These are phyloP conservation scores for Begonia peltatifolia DNA, from an alignment of 306 rosid genomes.

Conservation along the genomic window DNA sequence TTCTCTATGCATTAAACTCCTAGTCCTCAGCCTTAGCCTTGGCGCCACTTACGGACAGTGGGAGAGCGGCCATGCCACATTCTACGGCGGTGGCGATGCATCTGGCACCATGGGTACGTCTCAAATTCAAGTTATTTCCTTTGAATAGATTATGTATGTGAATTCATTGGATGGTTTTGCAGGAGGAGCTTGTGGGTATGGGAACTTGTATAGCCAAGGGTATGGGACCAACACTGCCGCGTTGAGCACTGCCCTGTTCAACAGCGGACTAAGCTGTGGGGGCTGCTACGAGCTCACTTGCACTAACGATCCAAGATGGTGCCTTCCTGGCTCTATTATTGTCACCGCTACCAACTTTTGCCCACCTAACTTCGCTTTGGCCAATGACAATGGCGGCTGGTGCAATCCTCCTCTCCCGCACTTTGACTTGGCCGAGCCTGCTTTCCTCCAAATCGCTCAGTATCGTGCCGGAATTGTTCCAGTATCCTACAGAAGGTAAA, in stretches of 20 bases:
- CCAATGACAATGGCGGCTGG: conserved; percentile 94
- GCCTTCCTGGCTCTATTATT: conserved; percentile 51
- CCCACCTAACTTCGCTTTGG: conserved; percentile 56
- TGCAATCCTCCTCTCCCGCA: conserved; percentile 90
- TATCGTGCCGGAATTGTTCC: conserved; percentile 91
- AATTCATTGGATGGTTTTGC: background rate
- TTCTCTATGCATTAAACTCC: conserved; percentile 11
- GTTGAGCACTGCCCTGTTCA: conserved; percentile 75
- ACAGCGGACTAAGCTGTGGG: conserved; percentile 84
- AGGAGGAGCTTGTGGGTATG: conserved; percentile 98
- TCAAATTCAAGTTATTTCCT: too few relatives aligned
- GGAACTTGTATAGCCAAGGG: conserved; percentile 81
- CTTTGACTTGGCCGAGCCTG: conserved; percentile 89
- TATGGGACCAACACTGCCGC: conserved; percentile 89
- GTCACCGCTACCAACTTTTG: conserved; percentile 91
- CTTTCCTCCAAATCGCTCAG: conserved; percentile 77
- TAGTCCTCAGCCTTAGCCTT: too few relatives aligned
- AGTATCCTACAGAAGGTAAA: conserved; percentile 62
- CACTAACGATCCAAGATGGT: conserved; percentile 74
- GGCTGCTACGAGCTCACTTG: conserved; percentile 72
- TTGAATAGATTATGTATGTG: too few relatives aligned
- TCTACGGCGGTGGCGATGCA: conserved; percentile 97
- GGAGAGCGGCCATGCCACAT: conserved; percentile 74
- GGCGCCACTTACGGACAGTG: conserved; percentile 37
- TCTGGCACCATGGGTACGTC: conserved; percentile 84